A percentile compares a stretch with the other conserved stretches of the same genome.
phyloP scores from a whole-genome alignment of 2,329 filamentous ascomycete genomes.

The Alternaria atra region DNA sequence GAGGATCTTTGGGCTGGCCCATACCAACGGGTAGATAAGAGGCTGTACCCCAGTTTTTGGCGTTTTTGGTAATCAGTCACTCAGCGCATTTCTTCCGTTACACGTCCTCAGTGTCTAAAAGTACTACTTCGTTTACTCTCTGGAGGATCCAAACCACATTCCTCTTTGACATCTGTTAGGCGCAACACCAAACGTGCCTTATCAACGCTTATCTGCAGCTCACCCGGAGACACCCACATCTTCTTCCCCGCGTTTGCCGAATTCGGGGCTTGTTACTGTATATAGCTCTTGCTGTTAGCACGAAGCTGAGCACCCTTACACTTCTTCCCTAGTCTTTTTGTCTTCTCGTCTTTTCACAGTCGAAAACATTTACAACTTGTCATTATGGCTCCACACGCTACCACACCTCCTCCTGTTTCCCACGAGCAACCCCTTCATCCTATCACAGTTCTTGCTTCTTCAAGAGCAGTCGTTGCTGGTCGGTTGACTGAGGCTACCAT shows the following conservation, averaged over 20 bases:
- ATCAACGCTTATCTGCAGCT: constrained; percentile 48
- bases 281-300: constrained; percentile 30
- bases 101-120: constrained; percentile 1
- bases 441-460: constrained; percentile 82
- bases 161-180: constrained; percentile 20
- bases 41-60: constrained; percentile 48
- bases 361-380: constrained; percentile 1
- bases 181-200: constrained; percentile 33
- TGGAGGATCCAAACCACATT: constrained; percentile 1
- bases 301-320: constrained; percentile 12
- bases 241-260: constrained; percentile 36
- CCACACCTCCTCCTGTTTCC: constrained; percentile 39
- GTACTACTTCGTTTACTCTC: neutral
- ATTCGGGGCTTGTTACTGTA: constrained; percentile 23
- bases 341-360: constrained; percentile 15
- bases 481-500: constrained; percentile 84
- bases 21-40: constrained; percentile 44
- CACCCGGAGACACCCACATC: constrained; percentile 26
- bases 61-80: constrained; percentile 23
- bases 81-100: constrained; percentile 13
- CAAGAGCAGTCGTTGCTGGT: constrained; percentile 80
- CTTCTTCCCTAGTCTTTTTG: constrained; percentile 10
- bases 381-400: constrained; percentile 52
- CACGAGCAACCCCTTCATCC: constrained; percentile 49
- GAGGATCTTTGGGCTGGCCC: constrained; percentile 22